A percentile compares a stretch with the other conserved stretches of the same genome.
These are phyloP conservation scores for Auxenochlorella pyrenoidosa DNA, from an alignment of 139 green algal genomes.

Conservation along the genomic window DNA sequence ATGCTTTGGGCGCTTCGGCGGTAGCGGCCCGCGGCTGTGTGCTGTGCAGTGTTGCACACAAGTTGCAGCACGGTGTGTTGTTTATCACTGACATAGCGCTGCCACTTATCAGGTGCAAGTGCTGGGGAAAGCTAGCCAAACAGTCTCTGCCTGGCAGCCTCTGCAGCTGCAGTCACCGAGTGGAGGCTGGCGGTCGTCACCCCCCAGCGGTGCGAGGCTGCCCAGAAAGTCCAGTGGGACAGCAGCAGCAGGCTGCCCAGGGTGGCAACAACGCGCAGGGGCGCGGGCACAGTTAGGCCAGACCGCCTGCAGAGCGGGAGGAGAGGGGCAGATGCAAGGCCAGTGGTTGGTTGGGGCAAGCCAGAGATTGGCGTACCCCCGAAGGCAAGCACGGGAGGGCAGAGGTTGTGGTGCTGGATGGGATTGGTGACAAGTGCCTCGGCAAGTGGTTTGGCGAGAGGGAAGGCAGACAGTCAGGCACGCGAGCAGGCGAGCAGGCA, in stretches of 20 bases:
- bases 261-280: background rate
- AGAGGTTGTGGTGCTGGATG: no score
- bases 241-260: constrained; percentile 11
- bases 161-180: background rate
- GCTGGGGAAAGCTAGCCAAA: no score
- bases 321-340: background rate
- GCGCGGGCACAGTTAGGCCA: background rate
- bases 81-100: no score
- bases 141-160: no score
- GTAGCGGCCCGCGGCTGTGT: no score
- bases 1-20: no score
- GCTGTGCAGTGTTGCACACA: no score
- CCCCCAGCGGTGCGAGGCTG: background rate
- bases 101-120: no score
- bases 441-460: background rate
- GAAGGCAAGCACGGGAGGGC: background rate
- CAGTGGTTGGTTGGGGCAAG: background rate
- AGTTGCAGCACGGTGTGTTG: no score
- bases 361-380: background rate
- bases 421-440: no score
- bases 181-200: background rate
- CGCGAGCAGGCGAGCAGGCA: no score
- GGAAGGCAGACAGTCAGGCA: no score
- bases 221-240: background rate
- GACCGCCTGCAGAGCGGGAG: background rate